phyloP scores from a whole-genome alignment of 2,329 filamentous ascomycete species.

The Sporothrix brunneoviolacea region DNA sequence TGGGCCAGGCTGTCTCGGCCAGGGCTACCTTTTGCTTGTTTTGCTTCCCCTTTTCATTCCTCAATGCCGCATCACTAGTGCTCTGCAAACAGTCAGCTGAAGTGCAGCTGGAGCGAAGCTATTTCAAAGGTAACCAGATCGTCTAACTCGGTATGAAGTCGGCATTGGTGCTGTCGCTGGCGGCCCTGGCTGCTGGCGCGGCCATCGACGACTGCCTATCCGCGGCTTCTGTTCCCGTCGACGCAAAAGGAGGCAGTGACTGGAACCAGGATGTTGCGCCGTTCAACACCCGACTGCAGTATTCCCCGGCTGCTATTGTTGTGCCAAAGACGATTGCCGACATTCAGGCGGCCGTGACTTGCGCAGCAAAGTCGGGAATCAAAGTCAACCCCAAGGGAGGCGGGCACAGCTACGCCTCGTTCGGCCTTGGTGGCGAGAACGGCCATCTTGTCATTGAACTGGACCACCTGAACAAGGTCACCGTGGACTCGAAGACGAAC shows the following conservation, averaged over 20 bases:
- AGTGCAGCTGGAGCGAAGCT: too few relatives aligned
- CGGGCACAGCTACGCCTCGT: slow-evolving; percentile 46
- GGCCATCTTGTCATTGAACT: slow-evolving; percentile 43
- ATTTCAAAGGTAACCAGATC: too few relatives aligned
- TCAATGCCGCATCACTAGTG: too few relatives aligned
- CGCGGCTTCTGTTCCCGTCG: slow-evolving; percentile 22
- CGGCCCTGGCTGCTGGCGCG: slow-evolving; percentile 10
- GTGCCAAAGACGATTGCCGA: slow-evolving; percentile 36
- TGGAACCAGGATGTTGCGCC: slow-evolving; percentile 23
- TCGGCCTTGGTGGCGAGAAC: slow-evolving; percentile 42
- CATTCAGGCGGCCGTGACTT: slow-evolving; percentile 40
- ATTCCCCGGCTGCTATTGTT: slow-evolving; percentile 36
- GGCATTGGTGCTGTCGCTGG: not conserved
- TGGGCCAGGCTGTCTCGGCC: too few relatives aligned
- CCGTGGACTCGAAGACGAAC: slow-evolving; percentile 32
- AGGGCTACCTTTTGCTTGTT: too few relatives aligned
- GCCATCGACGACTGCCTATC: slow-evolving; percentile 25
- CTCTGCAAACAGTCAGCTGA: too few relatives aligned
- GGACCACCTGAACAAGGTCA: slow-evolving; percentile 36
- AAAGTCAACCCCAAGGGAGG: slow-evolving; percentile 44
- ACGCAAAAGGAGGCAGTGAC: slow-evolving; percentile 18
- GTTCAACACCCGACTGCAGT: slow-evolving; percentile 24
- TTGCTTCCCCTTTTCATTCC: too few relatives aligned
- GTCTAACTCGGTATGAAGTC: too few relatives aligned
- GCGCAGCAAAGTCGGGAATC: slow-evolving; percentile 34